These are phyloP conservation scores for Discostella pseudostelligera DNA, from an alignment of 108 stramenopile species.

Conservation along the genomic window DNA sequence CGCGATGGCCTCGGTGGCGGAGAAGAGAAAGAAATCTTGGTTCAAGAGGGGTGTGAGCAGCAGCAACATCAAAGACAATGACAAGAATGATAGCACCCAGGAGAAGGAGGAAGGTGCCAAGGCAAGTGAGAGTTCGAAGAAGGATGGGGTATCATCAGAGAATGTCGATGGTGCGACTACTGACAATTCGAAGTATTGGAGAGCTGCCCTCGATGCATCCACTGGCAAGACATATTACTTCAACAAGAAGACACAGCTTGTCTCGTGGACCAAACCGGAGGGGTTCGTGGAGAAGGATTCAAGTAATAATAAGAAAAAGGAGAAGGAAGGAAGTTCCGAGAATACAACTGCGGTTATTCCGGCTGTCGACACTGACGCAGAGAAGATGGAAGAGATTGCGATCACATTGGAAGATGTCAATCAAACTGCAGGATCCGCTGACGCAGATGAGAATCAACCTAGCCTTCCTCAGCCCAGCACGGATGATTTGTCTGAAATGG, in stretches of 20 bases:
- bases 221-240: slow-evolving; percentile 75
- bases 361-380: background rate
- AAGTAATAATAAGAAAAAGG: slow-evolving; percentile 7
- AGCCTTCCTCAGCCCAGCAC: background rate
- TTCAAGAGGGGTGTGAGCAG: slow-evolving; percentile 6
- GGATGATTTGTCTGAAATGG: slow-evolving; percentile 6
- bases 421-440: background rate
- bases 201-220: slow-evolving; percentile 48
- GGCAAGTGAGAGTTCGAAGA: slow-evolving; percentile 19
- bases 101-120: slow-evolving; percentile 38
- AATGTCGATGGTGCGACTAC: background rate
- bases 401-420: background rate
- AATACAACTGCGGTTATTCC: background rate
- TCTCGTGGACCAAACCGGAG: slow-evolving; percentile 70
- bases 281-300: slow-evolving; percentile 40
- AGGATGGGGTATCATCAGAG: background rate
- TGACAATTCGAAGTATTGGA: slow-evolving; percentile 44
- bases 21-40: slow-evolving; percentile 13
- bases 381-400: slow-evolving; percentile 4
- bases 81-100: slow-evolving; percentile 25
- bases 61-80: slow-evolving; percentile 10
- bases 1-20: background rate
- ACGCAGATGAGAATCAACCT: slow-evolving; percentile 2
- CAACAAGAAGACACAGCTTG: slow-evolving; percentile 61
- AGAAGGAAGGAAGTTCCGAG: slow-evolving; percentile 14